Conservation (phyloP, 2,329 filamentous ascomycete genomes). For the Trichophyton simii region DNA sequence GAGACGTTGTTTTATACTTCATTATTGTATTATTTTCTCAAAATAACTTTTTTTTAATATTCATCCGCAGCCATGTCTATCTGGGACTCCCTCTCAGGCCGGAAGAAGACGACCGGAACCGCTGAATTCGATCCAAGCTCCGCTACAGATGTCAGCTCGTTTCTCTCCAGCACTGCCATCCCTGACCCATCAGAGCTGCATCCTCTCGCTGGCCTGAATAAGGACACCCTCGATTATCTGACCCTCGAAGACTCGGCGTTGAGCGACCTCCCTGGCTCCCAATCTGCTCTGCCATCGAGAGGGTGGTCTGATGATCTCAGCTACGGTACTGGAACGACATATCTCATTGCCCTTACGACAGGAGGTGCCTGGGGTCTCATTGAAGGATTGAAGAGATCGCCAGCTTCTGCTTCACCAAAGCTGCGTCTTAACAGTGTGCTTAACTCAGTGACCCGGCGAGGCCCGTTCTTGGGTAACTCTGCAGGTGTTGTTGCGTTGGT, state of each 20-base stretch:
- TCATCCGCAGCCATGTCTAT: conserved; percentile 36
- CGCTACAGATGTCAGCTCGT: conserved; percentile 71
- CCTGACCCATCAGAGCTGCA: conserved; percentile 82
- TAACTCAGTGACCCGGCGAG: conserved; percentile 84
- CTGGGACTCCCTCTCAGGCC: conserved; percentile 51
- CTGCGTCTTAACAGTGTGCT: conserved; percentile 86
- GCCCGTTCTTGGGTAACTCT: conserved; percentile 91
- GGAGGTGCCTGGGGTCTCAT: conserved; percentile 87
- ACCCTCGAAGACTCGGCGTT: conserved; percentile 83
- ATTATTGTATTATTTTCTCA: background rate
- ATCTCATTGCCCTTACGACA: conserved; percentile 70
- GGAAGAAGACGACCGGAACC: conserved; percentile 43
- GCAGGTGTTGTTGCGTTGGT: conserved; percentile 90
- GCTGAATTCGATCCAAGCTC: conserved; percentile 57
- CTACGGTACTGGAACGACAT: conserved; percentile 92
- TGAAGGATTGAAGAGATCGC: conserved; percentile 67
- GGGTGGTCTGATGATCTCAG: conserved; percentile 98
- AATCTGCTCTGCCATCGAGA: conserved; percentile 81
- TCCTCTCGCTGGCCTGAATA: conserved; percentile 83
- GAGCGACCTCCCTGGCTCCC: conserved; percentile 70
- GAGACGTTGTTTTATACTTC: conserved; percentile 2
- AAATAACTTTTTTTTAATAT: background rate
- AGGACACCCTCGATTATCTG: conserved; percentile 88
- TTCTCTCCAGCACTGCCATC: conserved; percentile 63
- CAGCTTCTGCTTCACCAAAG: conserved; percentile 66